These are phyloP conservation scores for Podaxis sp. DNA, from an alignment of 768 basidiomycete species.

Conservation along the genomic window DNA sequence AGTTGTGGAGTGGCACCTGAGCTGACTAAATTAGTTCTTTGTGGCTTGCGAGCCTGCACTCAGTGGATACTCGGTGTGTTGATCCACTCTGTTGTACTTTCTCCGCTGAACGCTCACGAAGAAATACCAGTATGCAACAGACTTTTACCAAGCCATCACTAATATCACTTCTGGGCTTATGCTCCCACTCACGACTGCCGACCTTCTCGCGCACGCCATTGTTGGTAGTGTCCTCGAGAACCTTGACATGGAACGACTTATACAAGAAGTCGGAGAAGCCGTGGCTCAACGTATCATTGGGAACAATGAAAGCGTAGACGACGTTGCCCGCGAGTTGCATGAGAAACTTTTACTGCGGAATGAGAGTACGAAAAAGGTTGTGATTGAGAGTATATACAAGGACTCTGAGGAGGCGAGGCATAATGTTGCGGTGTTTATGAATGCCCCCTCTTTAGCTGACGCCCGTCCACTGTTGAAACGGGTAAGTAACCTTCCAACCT, in stretches of 20 bases:
- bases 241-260: conserved; percentile 96
- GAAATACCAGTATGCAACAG: conserved; percentile 72
- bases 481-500: conserved; percentile 41
- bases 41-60: conserved; percentile 98
- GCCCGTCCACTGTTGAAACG: conserved; percentile 79
- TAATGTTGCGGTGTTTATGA: conserved; percentile 85
- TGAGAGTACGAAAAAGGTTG: conserved; percentile 95
- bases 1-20: conserved; percentile 8
- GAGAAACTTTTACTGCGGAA: conserved; percentile 88
- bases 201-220: conserved; percentile 92
- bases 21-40: conserved; percentile 67
- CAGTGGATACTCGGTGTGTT: conserved; percentile 82
- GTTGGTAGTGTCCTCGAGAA: conserved; percentile 97
- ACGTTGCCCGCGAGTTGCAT: conserved; percentile 92
- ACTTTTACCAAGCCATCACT: conserved; percentile 93
- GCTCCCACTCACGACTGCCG: conserved; percentile 94
- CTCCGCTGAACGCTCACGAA: conserved; percentile 4
- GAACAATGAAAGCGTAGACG: conserved; percentile 94
- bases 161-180: conserved; percentile 93
- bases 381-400: conserved; percentile 95
- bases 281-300: conserved; percentile 91
- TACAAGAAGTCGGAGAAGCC: conserved; percentile 91
- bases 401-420: conserved; percentile 86
- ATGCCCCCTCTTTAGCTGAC: conserved; percentile 66
- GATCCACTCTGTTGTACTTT: not conserved